Base-by-base conservation (phyloP, 169 alveolate genomes). In the Plasmodium relictum region DNA sequence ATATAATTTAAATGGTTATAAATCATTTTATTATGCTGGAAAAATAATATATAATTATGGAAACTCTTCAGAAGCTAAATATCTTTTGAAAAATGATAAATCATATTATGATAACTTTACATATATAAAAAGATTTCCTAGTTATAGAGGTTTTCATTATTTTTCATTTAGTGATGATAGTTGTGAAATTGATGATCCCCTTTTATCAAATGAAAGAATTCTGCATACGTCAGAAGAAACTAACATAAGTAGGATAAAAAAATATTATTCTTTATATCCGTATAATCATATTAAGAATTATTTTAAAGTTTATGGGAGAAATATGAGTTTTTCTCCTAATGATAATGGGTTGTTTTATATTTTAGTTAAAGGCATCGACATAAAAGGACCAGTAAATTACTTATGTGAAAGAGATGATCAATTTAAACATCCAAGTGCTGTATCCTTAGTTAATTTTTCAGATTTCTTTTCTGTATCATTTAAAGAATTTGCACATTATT, bases 401-500 rank as follows among this genome's bases (percentile, higher is more conserved):
- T 22, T 86, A 22, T 63, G 78, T 41, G 59, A 66, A 48, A 63
- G 69, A 9, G 22, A 26, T 50, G 12, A 7, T 8, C 0, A 16
- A 3, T 0, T 0, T 18, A 14, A 45, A 31, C 7, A 39, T 10
- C 20, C 20, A 10, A 54, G 22, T 7, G 4, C 92, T 10, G n/a
- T 68, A 41, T 39, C 76, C 0, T 52, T 86, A 7, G 48, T 86
- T 41, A 3, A 41, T 16, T 31, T 52, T 68, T 83, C 91, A 20
- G 61, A 68, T 44, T 68, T 69, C 31, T 16, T 56, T 7, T 83
- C 52, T 54, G 56, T 61, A 20, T 41, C 45, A 26, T 69, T 31
- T 31, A 45, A 41, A 12, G 92, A 86, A 37, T 86, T 86, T 71
- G 92, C 92, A 10, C 74, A 69, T 61, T 41, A 22, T 16, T 86